A percentile compares a stretch with the other conserved stretches of the same genome.
Conservation (phyloP, 2,329 filamentous ascomycete species). For the Penicillium janthinellum region DNA sequence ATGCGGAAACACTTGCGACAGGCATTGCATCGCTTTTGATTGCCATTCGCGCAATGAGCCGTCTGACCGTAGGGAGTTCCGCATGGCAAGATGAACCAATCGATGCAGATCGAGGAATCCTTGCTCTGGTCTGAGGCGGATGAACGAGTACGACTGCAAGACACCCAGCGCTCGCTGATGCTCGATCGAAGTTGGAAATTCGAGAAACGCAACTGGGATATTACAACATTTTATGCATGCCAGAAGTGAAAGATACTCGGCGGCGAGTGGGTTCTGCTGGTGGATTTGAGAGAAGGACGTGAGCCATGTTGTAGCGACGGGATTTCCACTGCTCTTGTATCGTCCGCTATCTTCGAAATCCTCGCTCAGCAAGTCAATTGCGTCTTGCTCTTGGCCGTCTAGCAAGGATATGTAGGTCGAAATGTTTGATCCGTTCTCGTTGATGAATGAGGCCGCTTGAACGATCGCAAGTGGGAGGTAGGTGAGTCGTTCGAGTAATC, state of each 20-base stretch:
- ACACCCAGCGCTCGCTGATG: conserved; percentile 23
- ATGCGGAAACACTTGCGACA: neutral
- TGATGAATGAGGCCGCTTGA: conserved; percentile 36
- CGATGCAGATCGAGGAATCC: conserved; percentile 30
- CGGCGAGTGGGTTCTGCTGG: conserved; percentile 18
- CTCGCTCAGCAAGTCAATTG: conserved; percentile 29
- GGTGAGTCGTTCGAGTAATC: conserved; percentile 25
- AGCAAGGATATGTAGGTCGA: conserved; percentile 22
- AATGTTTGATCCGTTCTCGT: conserved; percentile 21
- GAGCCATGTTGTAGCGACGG: conserved; percentile 38
- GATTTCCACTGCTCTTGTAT: conserved; percentile 31
- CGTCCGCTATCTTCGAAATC: conserved; percentile 35
- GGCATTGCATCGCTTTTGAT: neutral
- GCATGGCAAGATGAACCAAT: conserved; percentile 33
- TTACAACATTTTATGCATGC: conserved; percentile 27
- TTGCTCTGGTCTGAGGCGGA: conserved; percentile 4
- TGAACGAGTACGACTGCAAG: conserved; percentile 27
- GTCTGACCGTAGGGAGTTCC: conserved; percentile 28
- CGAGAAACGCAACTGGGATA: conserved; percentile 33
- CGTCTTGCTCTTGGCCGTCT: conserved; percentile 23
- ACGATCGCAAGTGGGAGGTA: conserved; percentile 36
- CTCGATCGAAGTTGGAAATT: neutral
- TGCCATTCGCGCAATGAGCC: neutral
- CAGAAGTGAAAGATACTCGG: conserved; percentile 32
- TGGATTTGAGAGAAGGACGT: conserved; percentile 37